Evolutionary conservation across 768 basidiomycete species (phyloP).

Genomic region (Hydnomerulius pinastri): DNA sequence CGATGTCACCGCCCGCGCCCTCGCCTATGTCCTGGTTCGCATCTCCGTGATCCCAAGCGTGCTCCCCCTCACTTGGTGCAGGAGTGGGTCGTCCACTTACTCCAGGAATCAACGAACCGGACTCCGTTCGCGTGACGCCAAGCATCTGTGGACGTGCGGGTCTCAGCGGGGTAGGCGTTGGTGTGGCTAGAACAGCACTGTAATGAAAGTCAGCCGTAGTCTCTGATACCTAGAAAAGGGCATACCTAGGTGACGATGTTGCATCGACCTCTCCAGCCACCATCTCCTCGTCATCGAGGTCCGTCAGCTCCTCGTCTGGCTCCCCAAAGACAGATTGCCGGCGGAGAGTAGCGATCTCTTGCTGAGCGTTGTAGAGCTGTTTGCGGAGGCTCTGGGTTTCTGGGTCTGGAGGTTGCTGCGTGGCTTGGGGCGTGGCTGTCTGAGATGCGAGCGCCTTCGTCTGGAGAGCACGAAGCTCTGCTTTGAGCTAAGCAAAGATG

Average conservation of each 20-base stretch:
- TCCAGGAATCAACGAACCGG: constrained; percentile 48
- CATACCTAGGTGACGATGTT: constrained; percentile 3
- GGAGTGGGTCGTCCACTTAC: constrained; percentile 54
- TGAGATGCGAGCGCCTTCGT: constrained; percentile 16
- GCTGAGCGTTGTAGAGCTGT: constrained; percentile 30
- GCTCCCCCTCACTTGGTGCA: constrained; percentile 37
- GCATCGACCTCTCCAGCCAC: background rate
- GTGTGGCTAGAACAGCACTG: background rate
- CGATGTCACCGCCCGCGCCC: too few relatives aligned
- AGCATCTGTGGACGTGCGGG: background rate
- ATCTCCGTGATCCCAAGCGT: constrained; percentile 16
- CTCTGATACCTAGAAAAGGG: background rate
- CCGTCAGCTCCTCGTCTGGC: constrained; percentile 12
- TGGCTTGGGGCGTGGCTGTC: background rate
- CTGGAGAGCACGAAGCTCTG: constrained; percentile 23
- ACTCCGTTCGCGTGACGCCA: constrained; percentile 41
- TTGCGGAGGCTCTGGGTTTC: constrained; percentile 29
- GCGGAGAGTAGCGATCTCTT: constrained; percentile 20
- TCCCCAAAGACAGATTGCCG: constrained; percentile 2
- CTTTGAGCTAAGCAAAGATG: too few relatives aligned
- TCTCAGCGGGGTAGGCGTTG: background rate
- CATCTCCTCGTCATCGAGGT: constrained; percentile 8
- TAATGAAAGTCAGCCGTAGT: background rate
- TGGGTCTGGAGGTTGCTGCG: constrained; percentile 24
- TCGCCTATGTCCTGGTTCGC: constrained; percentile 12